Evolutionary conservation across 2,329 filamentous ascomycete genomes (phyloP).

Genomic region (Fusarium sp.): DNA sequence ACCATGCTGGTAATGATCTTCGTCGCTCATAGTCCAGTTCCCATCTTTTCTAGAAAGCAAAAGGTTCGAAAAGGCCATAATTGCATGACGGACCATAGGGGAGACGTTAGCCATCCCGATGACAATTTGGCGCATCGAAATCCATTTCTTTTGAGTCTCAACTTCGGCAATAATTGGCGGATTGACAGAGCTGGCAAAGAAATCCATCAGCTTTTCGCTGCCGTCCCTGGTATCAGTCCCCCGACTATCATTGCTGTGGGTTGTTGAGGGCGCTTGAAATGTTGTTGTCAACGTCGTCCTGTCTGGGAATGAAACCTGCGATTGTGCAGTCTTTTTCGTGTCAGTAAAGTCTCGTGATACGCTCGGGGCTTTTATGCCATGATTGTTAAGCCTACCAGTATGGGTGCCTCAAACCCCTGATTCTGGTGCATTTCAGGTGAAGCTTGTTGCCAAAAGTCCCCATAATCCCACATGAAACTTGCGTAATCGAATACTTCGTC

Average conservation of each 20-base stretch:
- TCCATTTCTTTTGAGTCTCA: constrained; percentile 65
- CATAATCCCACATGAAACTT: constrained; percentile 61
- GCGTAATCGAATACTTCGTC: constrained; percentile 61
- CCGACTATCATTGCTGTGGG: constrained; percentile 39
- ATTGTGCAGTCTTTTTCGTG: constrained; percentile 30
- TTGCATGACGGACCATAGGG: constrained; percentile 59
- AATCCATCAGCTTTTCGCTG: constrained; percentile 56
- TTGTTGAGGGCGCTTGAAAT: constrained; percentile 37
- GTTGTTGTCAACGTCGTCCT: constrained; percentile 36
- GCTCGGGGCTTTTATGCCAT: background rate
- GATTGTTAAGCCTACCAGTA: constrained; percentile 32
- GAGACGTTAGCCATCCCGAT: constrained; percentile 61
- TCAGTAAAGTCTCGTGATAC: background rate
- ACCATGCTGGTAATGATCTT: constrained; percentile 54
- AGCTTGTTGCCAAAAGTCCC: constrained; percentile 52
- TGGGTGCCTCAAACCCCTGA: constrained; percentile 40
- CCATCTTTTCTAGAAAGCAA: constrained; percentile 54
- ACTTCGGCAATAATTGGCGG: constrained; percentile 65
- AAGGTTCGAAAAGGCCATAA: constrained; percentile 64
- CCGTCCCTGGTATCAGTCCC: constrained; percentile 12
- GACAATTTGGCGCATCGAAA: constrained; percentile 60
- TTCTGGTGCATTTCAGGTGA: constrained; percentile 43
- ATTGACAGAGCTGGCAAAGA: constrained; percentile 61
- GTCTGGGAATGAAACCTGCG: constrained; percentile 43
- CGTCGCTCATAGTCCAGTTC: constrained; percentile 48